Conservation (phyloP, 129 eudicot species). For the Pittosporum tobira region DNA sequence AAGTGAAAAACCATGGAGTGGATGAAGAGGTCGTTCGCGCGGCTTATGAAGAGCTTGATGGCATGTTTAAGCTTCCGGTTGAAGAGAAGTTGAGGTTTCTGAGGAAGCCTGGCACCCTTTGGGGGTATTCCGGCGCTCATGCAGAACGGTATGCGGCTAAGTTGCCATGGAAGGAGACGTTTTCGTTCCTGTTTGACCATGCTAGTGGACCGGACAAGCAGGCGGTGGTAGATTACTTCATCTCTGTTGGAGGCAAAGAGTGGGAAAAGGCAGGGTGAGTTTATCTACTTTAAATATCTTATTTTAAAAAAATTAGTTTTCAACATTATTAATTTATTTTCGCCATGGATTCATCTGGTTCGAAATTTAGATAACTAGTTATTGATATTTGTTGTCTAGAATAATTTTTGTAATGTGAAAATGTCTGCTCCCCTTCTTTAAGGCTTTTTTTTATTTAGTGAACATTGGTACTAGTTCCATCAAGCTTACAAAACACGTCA, state of each 20-base stretch:
- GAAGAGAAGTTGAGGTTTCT: slow-evolving; percentile 6
- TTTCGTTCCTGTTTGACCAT: slow-evolving; percentile 18
- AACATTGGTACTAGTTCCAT: too few relatives aligned
- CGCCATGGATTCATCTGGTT: too few relatives aligned
- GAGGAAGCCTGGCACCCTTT: slow-evolving; percentile 16
- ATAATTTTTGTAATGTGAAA: too few relatives aligned
- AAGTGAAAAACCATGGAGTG: slow-evolving; percentile 31
- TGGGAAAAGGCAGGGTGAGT: slow-evolving; percentile 23
- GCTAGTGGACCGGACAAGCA: not conserved
- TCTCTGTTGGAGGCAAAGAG: slow-evolving; percentile 12
- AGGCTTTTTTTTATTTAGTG: too few relatives aligned
- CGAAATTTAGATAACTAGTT: too few relatives aligned
- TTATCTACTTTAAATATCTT: not conserved
- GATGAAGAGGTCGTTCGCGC: slow-evolving; percentile 11
- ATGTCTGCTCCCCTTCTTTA: too few relatives aligned
- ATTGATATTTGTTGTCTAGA: too few relatives aligned
- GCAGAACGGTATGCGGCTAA: slow-evolving; percentile 23
- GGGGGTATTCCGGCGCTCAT: slow-evolving; percentile 31
- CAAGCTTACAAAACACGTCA: too few relatives aligned
- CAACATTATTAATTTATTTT: too few relatives aligned
- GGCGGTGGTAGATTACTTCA: slow-evolving; percentile 18
- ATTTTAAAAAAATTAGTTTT: too few relatives aligned
- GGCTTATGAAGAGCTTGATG: slow-evolving; percentile 12
- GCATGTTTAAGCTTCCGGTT: slow-evolving; percentile 22
- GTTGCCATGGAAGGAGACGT: slow-evolving; percentile 37